Evolutionary conservation across 495 filamentous ascomycete species (phyloP).

Genomic region (Podospora tetraspora): DNA sequence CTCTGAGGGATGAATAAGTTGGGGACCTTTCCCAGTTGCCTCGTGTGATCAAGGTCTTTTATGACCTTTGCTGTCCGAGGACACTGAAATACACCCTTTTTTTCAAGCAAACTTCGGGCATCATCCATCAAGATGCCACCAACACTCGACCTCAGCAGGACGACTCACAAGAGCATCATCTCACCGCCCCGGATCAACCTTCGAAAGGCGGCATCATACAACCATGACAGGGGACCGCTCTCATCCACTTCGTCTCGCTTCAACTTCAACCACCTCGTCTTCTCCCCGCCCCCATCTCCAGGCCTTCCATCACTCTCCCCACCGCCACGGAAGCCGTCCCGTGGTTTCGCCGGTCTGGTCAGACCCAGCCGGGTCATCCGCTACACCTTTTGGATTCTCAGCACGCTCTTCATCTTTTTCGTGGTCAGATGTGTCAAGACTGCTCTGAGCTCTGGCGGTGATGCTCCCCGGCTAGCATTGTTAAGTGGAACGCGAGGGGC

Average conservation of each 20-base stretch:
- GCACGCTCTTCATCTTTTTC: slow-evolving; percentile 31
- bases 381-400: slow-evolving; percentile 38
- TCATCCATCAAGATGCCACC: slow-evolving; percentile 38
- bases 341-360: slow-evolving; percentile 24
- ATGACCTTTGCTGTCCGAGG: background rate
- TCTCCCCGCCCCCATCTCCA: slow-evolving; percentile 59
- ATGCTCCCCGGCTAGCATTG: slow-evolving; percentile 18
- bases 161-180: slow-evolving; percentile 47
- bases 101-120: background rate
- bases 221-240: slow-evolving; percentile 43
- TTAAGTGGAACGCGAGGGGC: slow-evolving; percentile 3
- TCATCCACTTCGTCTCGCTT: slow-evolving; percentile 54
- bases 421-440: slow-evolving; percentile 21
- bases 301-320: slow-evolving; percentile 60
- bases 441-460: slow-evolving; percentile 29
- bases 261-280: slow-evolving; percentile 56
- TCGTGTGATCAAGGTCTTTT: background rate
- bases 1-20: background rate
- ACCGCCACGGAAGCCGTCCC: slow-evolving; percentile 49
- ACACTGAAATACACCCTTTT: background rate
- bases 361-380: slow-evolving; percentile 47
- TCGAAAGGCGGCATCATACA: slow-evolving; percentile 44
- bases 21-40: background rate
- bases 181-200: slow-evolving; percentile 48
- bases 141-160: slow-evolving; percentile 44